Percentiles rank a stretch among this genome's conserved stretches.
phyloP scores from a whole-genome alignment of 2,329 filamentous ascomycete species.

The Cercospora sp. region DNA sequence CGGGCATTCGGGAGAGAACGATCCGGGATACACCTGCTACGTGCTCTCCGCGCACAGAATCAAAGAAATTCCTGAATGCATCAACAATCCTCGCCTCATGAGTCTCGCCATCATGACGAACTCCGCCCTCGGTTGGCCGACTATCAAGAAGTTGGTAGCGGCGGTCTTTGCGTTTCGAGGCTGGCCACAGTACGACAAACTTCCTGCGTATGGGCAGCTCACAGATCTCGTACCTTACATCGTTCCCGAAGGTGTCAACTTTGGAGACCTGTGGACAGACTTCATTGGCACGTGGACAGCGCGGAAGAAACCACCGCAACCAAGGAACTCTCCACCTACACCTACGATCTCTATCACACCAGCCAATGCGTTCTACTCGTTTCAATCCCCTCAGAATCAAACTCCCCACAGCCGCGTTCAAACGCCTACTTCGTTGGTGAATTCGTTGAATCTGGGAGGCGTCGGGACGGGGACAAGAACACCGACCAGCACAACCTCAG shows the following conservation, averaged over 20 bases:
- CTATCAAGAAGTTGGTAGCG: constrained; percentile 19
- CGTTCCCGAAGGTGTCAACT: constrained; percentile 10
- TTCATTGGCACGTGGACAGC: constrained; percentile 18
- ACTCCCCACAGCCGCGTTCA: neutral
- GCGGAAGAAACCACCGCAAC: neutral
- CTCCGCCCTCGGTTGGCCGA: constrained; percentile 14
- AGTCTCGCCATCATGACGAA: constrained; percentile 29
- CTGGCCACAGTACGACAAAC: constrained; percentile 19
- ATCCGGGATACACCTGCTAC: constrained; percentile 30
- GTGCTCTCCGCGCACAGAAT: constrained; percentile 19
- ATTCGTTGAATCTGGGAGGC: neutral
- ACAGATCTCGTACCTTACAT: constrained; percentile 17
- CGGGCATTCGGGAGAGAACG: constrained; percentile 28
- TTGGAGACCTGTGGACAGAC: constrained; percentile 7
- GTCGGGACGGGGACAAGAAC: neutral
- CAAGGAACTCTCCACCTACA: neutral
- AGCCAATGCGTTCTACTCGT: neutral
- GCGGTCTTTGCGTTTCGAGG: constrained; percentile 23
- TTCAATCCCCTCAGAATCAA: neutral
- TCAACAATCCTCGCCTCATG: constrained; percentile 11
- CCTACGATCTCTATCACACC: neutral
- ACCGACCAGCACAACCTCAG: neutral
- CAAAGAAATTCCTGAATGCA: neutral
- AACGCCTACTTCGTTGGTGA: neutral
- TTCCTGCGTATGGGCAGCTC: constrained; percentile 9